phyloP scores from a whole-genome alignment of 1,139 yeast genomes.

The Saccharomyces hybrid region DNA sequence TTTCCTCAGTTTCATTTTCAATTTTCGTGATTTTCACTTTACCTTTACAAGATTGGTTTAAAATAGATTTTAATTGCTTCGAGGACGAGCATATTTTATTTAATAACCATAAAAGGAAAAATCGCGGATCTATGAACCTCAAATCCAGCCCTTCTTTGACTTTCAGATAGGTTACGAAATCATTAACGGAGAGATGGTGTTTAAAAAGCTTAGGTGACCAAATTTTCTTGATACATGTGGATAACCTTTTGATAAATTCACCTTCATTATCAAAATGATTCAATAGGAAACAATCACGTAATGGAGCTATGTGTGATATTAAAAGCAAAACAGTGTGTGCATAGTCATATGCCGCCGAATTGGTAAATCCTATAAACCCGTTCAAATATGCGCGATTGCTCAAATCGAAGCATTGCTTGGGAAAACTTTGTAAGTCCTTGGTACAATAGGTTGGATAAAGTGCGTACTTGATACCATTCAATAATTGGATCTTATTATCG shows the following conservation, averaged over 20 bases:
- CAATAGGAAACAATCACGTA: conserved; percentile 43
- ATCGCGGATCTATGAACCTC: conserved; percentile 45
- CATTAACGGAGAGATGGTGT: conserved; percentile 61
- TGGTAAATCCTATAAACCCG: conserved; percentile 62
- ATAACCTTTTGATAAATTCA: conserved; percentile 35
- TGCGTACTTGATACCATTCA: conserved; percentile 47
- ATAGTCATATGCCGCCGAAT: conserved; percentile 14
- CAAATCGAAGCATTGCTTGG: conserved; percentile 37
- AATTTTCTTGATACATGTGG: conserved; percentile 46
- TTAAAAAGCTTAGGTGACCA: conserved; percentile 59
- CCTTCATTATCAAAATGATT: conserved; percentile 21
- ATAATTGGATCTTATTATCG: conserved; percentile 6
- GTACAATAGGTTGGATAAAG: conserved; percentile 46
- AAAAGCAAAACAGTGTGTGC: not conserved
- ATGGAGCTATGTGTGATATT: not conserved
- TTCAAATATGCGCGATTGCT: conserved; percentile 42
- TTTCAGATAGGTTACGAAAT: conserved; percentile 46
- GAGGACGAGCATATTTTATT: conserved; percentile 41
- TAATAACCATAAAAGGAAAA: conserved; percentile 52
- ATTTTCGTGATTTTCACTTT: conserved; percentile 31
- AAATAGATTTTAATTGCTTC: conserved; percentile 22
- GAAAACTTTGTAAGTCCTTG: conserved; percentile 29
- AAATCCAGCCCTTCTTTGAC: conserved; percentile 38
- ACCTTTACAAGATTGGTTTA: conserved; percentile 45
- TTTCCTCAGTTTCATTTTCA: not conserved